These are phyloP conservation scores for Solanum boliviense DNA, from an alignment of 257 asterid species.

Conservation along the genomic window DNA sequence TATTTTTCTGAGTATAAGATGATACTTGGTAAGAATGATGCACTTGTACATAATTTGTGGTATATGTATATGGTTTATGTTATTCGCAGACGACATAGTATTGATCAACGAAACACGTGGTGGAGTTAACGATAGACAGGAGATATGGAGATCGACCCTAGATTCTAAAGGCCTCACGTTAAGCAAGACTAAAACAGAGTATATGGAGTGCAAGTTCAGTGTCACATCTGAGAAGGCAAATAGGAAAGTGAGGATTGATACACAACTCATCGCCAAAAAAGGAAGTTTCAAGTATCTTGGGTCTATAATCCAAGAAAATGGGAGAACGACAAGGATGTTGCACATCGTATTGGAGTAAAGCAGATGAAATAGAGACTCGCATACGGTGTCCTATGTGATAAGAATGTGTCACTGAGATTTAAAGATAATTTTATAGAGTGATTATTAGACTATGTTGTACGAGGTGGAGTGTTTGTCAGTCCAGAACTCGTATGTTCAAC, in stretches of 20 bases:
- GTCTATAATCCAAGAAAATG: neutral
- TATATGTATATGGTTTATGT: neutral
- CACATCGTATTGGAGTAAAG: neutral
- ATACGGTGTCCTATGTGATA: neutral
- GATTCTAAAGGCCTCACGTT: neutral
- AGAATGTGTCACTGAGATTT: neutral
- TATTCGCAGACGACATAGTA: neutral
- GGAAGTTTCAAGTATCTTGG: neutral
- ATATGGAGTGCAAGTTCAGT: neutral
- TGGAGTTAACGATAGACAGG: neutral
- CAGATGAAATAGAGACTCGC: neutral
- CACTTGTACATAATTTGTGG: neutral
- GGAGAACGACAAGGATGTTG: neutral
- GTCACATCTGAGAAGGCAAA: neutral
- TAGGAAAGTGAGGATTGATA: neutral
- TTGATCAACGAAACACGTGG: neutral
- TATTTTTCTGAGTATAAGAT: neutral
- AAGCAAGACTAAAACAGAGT: neutral
- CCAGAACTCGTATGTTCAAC: neutral
- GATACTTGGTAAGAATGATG: neutral
- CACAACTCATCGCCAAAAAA: neutral
- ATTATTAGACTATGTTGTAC: neutral
- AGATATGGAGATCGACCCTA: neutral
- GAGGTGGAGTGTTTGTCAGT: neutral
- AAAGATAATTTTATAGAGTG: neutral